phyloP scores from a whole-genome alignment of 2,329 filamentous ascomycete genomes.

The Cladosporium velox region DNA sequence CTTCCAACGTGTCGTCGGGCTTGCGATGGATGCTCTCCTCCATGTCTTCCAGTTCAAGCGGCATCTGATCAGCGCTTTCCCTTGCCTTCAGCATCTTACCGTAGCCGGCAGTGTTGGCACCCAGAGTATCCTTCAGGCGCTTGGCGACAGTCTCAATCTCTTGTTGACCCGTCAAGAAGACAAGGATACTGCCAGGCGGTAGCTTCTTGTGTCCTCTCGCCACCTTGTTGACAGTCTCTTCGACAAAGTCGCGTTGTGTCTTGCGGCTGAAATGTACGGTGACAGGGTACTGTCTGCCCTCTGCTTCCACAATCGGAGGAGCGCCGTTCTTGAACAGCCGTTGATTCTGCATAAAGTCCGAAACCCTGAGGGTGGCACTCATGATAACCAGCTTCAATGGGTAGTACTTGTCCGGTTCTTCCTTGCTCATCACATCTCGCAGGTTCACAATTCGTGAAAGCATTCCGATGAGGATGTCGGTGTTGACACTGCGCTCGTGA shows the following conservation, averaged over 20 bases:
- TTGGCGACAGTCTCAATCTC: slow-evolving; percentile 87
- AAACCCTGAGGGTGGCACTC: slow-evolving; percentile 91
- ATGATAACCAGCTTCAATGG: slow-evolving; percentile 95
- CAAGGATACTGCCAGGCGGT: slow-evolving; percentile 85
- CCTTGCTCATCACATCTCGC: slow-evolving; percentile 70
- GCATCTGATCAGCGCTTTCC: slow-evolving; percentile 42
- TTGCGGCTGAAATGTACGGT: slow-evolving; percentile 83
- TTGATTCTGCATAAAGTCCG: slow-evolving; percentile 84
- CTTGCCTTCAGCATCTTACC: slow-evolving; percentile 15
- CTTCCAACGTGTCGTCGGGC: slow-evolving; percentile 40
- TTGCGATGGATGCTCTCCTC: slow-evolving; percentile 65
- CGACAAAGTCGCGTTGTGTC: slow-evolving; percentile 84
- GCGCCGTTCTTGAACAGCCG: slow-evolving; percentile 69
- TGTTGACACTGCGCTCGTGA: slow-evolving; percentile 95
- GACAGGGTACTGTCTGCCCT: slow-evolving; percentile 89
- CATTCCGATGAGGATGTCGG: slow-evolving; percentile 97
- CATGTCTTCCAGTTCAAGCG: slow-evolving; percentile 82
- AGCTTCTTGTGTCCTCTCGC: slow-evolving; percentile 85
- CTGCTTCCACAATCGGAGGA: slow-evolving; percentile 83
- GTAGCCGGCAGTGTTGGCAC: slow-evolving; percentile 45
- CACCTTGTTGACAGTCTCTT: slow-evolving; percentile 87
- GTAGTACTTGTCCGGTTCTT: slow-evolving; percentile 66
- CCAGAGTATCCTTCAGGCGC: slow-evolving; percentile 70
- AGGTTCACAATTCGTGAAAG: slow-evolving; percentile 88
- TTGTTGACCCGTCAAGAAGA: slow-evolving; percentile 91